Conservation (phyloP, 2,329 filamentous ascomycete genomes). For the Aquanectria penicillioides region DNA sequence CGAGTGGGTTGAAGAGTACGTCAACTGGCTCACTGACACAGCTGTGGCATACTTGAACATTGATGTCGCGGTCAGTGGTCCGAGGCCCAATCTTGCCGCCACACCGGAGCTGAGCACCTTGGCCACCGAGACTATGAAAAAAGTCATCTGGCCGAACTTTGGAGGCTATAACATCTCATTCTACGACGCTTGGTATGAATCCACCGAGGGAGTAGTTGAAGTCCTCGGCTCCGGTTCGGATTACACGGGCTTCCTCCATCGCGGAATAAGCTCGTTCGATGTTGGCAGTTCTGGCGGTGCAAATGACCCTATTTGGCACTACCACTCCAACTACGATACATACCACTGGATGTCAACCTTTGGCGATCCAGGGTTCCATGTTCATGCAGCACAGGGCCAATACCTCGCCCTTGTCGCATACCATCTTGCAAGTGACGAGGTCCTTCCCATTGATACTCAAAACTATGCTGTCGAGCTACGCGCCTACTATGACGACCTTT, state of each 20-base stretch:
- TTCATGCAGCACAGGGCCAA: slow-evolving; percentile 67
- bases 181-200: slow-evolving; percentile 54
- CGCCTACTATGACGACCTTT: slow-evolving; percentile 50
- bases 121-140: slow-evolving; percentile 68
- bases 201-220: slow-evolving; percentile 49
- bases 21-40: slow-evolving; percentile 77
- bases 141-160: slow-evolving; percentile 68
- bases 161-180: slow-evolving; percentile 57
- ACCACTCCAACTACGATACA: slow-evolving; percentile 86
- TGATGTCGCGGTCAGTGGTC: slow-evolving; percentile 73
- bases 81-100: slow-evolving; percentile 64
- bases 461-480: slow-evolving; percentile 54
- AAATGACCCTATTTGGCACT: slow-evolving; percentile 72
- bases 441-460: slow-evolving; percentile 52
- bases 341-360: slow-evolving; percentile 86
- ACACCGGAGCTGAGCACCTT: slow-evolving; percentile 76
- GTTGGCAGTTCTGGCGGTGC: slow-evolving; percentile 59
- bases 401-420: slow-evolving; percentile 53
- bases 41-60: slow-evolving; percentile 85
- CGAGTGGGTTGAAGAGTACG: slow-evolving; percentile 87
- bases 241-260: slow-evolving; percentile 74
- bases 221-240: slow-evolving; percentile 74
- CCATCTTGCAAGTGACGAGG: slow-evolving; percentile 49
- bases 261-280: slow-evolving; percentile 60
- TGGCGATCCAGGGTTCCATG: slow-evolving; percentile 73